Evolutionary conservation across 805 yeast species (phyloP).

Genomic region (Kodamaea laetipori): DNA sequence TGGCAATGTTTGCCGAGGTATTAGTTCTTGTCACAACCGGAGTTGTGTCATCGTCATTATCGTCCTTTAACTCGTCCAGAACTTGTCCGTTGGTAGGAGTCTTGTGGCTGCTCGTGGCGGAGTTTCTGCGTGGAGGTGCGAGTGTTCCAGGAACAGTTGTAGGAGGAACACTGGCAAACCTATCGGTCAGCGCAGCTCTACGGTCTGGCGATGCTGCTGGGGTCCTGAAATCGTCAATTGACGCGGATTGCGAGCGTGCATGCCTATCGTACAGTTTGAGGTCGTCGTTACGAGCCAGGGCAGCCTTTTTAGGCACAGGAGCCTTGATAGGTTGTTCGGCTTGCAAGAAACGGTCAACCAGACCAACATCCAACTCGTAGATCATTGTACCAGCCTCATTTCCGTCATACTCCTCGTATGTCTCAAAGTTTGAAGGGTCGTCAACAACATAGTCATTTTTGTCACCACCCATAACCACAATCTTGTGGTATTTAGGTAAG

Average conservation of each 20-base stretch:
- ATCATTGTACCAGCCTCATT: constrained; percentile 56
- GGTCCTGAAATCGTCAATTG: constrained; percentile 30
- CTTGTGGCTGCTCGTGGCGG: background rate
- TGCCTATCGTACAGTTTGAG: constrained; percentile 24
- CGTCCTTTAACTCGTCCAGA: constrained; percentile 17
- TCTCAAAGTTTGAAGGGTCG: constrained; percentile 50
- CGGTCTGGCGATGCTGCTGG: constrained; percentile 26
- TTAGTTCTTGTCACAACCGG: constrained; percentile 4
- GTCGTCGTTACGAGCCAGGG: constrained; percentile 14
- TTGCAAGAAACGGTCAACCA: constrained; percentile 34
- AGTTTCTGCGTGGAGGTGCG: constrained; percentile 2
- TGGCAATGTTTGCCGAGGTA: too few species aligned
- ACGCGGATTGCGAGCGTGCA: constrained; percentile 40
- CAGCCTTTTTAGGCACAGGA: constrained; percentile 6
- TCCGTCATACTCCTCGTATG: constrained; percentile 53
- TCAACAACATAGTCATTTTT: constrained; percentile 63
- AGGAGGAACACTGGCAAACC: background rate
- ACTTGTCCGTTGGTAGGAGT: constrained; percentile 17
- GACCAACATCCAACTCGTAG: constrained; percentile 60
- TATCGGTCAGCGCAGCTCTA: background rate
- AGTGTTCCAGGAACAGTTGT: background rate
- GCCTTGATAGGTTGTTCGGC: constrained; percentile 8
- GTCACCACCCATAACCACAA: constrained; percentile 92
- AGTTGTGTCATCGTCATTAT: constrained; percentile 4
- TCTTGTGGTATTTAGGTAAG: constrained; percentile 61